Conservation (phyloP, 1,139 yeast genomes). For the Sugiyamaella neomexicana region DNA sequence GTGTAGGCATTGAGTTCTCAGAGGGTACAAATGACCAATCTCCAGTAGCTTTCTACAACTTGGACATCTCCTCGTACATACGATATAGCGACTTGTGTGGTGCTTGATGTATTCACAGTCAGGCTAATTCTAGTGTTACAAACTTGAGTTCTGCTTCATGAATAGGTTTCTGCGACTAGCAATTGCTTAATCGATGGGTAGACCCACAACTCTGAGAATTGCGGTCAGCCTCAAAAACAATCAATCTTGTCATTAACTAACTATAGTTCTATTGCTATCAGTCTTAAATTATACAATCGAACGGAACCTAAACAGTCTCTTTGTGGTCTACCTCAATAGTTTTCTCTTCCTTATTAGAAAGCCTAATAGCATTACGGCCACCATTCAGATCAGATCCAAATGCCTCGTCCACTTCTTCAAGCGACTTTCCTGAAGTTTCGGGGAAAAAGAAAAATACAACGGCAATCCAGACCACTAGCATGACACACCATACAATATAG, state of each 20-base stretch:
- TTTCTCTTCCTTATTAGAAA: neutral
- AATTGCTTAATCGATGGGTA: too few species aligned
- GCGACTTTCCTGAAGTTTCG: slow-evolving; percentile 49
- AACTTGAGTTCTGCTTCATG: too few species aligned
- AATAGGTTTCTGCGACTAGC: too few species aligned
- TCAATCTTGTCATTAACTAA: neutral
- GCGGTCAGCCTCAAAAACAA: neutral
- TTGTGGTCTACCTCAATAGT: neutral
- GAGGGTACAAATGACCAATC: too few species aligned
- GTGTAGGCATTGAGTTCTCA: too few species aligned
- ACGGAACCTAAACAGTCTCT: neutral
- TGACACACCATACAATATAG: slow-evolving; percentile 34
- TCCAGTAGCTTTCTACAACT: too few species aligned
- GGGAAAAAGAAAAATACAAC: slow-evolving; percentile 44
- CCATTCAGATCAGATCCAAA: neutral
- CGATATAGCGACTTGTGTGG: too few species aligned
- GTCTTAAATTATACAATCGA: neutral
- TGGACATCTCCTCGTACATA: too few species aligned
- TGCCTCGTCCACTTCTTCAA: slow-evolving; percentile 25
- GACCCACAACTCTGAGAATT: too few species aligned
- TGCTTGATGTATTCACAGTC: too few species aligned
- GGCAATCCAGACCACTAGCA: neutral
- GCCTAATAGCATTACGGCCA: neutral
- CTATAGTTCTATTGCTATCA: neutral
- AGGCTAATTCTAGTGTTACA: too few species aligned